Evolutionary conservation across 768 basidiomycete genomes (phyloP).

Genomic region (Suillus placidus): DNA sequence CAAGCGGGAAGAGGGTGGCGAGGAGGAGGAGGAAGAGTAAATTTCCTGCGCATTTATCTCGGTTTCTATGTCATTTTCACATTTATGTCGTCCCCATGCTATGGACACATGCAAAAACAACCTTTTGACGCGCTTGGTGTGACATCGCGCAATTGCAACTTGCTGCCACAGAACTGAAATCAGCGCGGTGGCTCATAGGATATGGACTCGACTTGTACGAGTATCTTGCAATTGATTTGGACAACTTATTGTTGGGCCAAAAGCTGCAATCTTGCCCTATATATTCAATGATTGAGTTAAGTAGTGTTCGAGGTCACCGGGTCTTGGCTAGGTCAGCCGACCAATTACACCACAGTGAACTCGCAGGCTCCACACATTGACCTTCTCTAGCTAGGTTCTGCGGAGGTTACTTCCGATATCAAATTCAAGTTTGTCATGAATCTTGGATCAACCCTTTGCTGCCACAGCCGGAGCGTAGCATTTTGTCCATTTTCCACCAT

Average conservation of each 20-base stretch:
- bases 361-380: background rate
- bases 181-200: background rate
- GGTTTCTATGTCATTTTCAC: slow-evolving; percentile 30
- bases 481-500: no score
- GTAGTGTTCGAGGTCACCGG: slow-evolving; percentile 6
- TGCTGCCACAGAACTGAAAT: background rate
- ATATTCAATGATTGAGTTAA: background rate
- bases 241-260: background rate
- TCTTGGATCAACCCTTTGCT: no score
- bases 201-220: background rate
- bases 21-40: slow-evolving; percentile 90
- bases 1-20: slow-evolving; percentile 88
- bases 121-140: slow-evolving; percentile 22
- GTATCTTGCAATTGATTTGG: background rate
- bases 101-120: slow-evolving; percentile 34
- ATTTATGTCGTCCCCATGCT: slow-evolving; percentile 34
- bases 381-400: no score
- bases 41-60: slow-evolving; percentile 26
- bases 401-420: no score
- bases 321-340: background rate
- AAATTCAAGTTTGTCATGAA: no score
- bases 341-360: background rate
- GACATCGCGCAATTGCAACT: background rate
- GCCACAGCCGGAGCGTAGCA: no score
- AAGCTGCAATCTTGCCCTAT: background rate